Evolutionary conservation across 2,329 filamentous ascomycete species (phyloP).

Genomic region (Pyrenochaeta sp.): DNA sequence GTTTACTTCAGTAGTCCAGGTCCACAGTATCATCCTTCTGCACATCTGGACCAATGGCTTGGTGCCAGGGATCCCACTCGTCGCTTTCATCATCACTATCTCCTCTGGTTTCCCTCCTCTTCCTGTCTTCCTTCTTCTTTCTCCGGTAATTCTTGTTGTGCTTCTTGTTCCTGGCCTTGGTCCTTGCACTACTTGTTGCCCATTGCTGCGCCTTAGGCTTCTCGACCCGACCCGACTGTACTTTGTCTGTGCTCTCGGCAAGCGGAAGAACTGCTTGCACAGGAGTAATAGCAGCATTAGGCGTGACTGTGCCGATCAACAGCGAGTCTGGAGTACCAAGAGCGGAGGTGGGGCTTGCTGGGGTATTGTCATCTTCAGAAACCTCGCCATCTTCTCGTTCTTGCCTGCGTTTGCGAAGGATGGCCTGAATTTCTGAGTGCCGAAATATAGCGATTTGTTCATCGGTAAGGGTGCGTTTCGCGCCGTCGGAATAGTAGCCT

Average conservation of each 20-base stretch:
- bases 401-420: constrained; percentile 58
- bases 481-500: constrained; percentile 86
- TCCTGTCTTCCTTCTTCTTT: constrained; percentile 31
- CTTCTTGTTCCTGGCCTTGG: constrained; percentile 35
- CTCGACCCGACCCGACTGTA: constrained; percentile 21
- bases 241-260: constrained; percentile 15
- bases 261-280: neutral
- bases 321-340: neutral
- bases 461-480: constrained; percentile 88
- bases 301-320: neutral
- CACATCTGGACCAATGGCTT: constrained; percentile 56
- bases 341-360: neutral
- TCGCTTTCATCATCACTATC: constrained; percentile 46
- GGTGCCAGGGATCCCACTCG: constrained; percentile 55
- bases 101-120: constrained; percentile 21
- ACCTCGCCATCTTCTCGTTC: constrained; percentile 31
- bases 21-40: constrained; percentile 49
- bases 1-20: constrained; percentile 58
- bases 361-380: constrained; percentile 14
- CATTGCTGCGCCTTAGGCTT: constrained; percentile 37
- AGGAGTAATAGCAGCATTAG: neutral
- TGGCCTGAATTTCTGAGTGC: constrained; percentile 81
- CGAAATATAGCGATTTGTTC: constrained; percentile 91
- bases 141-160: constrained; percentile 35
- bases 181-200: constrained; percentile 35